A percentile compares a stretch with the other conserved stretches of the same genome.
Conservation (phyloP, 345 rosid genomes). For the Sisymbrium altissimum region DNA sequence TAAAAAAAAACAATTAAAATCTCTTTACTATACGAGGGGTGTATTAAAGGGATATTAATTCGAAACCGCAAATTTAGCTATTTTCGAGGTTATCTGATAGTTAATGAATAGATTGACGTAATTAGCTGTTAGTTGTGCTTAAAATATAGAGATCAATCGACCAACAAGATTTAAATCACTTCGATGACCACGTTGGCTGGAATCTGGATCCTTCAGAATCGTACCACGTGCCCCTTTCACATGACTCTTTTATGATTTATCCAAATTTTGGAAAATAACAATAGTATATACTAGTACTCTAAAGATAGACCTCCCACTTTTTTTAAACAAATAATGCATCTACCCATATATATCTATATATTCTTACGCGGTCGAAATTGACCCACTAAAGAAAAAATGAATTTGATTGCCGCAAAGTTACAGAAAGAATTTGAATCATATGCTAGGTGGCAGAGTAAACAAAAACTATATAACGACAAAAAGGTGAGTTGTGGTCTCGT, state of each 20-base stretch:
- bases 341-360: neutral
- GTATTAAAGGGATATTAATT: neutral
- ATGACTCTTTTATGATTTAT: constrained; percentile 8
- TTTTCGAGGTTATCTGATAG: neutral
- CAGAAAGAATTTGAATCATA: neutral
- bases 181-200: constrained; percentile 6
- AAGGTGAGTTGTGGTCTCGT: neutral
- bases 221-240: constrained; percentile 28
- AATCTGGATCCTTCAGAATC: neutral
- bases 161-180: neutral
- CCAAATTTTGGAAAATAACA: neutral
- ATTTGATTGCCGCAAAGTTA: neutral
- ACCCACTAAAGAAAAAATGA: neutral
- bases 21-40: neutral
- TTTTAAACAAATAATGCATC: neutral
- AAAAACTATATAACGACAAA: neutral
- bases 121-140: constrained; percentile 1
- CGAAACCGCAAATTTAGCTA: neutral
- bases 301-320: neutral
- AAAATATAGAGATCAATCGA: neutral
- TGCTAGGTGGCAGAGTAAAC: neutral
- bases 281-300: neutral
- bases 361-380: neutral
- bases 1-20: neutral
- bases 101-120: neutral